These are phyloP conservation scores for Fusarium keratoplasticum DNA, from an alignment of 2,329 filamentous ascomycete genomes.

Conservation along the genomic window DNA sequence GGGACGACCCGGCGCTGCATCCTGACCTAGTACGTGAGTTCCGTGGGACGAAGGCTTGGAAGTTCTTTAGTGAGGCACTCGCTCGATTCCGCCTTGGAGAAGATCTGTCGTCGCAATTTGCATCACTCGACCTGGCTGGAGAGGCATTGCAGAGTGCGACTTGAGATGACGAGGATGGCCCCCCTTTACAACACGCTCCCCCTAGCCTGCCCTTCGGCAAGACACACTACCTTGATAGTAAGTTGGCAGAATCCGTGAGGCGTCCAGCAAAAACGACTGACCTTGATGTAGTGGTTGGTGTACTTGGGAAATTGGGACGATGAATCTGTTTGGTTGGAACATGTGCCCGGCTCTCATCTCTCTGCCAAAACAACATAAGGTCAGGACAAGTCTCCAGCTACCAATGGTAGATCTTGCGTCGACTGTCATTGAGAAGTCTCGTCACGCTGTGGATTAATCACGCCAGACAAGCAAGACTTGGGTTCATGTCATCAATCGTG, in stretches of 20 bases:
- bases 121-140: neutral
- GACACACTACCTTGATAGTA: neutral
- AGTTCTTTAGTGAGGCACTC: neutral
- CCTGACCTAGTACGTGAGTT: neutral
- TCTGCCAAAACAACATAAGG: neutral
- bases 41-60: neutral
- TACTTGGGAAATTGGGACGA: neutral
- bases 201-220: neutral
- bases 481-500: conserved; percentile 20
- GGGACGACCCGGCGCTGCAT: neutral
- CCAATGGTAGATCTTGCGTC: neutral
- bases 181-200: neutral
- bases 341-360: neutral
- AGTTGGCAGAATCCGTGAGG: neutral
- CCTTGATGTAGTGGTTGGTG: neutral
- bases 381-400: neutral
- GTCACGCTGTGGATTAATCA: neutral
- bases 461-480: neutral
- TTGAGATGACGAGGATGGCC: neutral
- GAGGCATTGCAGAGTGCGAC: neutral
- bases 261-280: neutral
- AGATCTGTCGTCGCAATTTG: neutral
- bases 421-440: neutral
- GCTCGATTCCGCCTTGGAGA: neutral
- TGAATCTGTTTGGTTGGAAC: neutral